Percentiles rank a stretch among this genome's conserved stretches.
Conservation (phyloP, 345 rosid species). For the Salix koriyanagi region DNA sequence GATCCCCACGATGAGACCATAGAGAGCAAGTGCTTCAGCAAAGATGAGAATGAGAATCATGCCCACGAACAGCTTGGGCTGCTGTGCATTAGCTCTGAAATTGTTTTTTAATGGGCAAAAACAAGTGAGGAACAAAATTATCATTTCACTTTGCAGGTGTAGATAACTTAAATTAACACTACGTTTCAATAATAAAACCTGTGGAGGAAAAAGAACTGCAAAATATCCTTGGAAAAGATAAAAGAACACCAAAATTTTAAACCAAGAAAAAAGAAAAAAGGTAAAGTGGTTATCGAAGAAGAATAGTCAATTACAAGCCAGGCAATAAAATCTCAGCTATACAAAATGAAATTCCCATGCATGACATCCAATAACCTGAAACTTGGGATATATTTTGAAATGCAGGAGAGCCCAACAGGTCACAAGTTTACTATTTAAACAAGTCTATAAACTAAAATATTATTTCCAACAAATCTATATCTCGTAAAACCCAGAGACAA, state of each 20-base stretch:
- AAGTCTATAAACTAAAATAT: neutral
- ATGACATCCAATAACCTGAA: neutral
- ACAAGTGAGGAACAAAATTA: too few species aligned
- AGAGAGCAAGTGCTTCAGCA: slow-evolving; percentile 26
- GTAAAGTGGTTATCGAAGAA: neutral
- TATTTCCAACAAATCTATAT: neutral
- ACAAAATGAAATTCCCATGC: neutral
- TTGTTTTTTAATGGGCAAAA: too few species aligned
- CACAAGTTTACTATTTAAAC: neutral
- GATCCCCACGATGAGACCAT: slow-evolving; percentile 26
- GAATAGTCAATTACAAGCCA: neutral
- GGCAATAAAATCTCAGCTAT: neutral
- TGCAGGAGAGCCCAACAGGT: neutral
- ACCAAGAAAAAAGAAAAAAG: too few species aligned
- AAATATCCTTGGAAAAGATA: too few species aligned
- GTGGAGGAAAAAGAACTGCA: too few species aligned
- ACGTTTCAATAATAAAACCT: too few species aligned
- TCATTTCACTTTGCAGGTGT: too few species aligned
- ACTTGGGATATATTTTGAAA: neutral
- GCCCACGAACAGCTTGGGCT: slow-evolving; percentile 28
- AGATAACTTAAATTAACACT: too few species aligned
- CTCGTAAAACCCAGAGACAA: neutral
- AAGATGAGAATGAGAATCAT: slow-evolving; percentile 27
- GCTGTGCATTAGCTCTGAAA: slow-evolving; percentile 26
- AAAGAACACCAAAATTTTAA: too few species aligned